These are phyloP conservation scores for Excoecaria cochinchinensis DNA, from an alignment of 345 rosid genomes.

Conservation along the genomic window DNA sequence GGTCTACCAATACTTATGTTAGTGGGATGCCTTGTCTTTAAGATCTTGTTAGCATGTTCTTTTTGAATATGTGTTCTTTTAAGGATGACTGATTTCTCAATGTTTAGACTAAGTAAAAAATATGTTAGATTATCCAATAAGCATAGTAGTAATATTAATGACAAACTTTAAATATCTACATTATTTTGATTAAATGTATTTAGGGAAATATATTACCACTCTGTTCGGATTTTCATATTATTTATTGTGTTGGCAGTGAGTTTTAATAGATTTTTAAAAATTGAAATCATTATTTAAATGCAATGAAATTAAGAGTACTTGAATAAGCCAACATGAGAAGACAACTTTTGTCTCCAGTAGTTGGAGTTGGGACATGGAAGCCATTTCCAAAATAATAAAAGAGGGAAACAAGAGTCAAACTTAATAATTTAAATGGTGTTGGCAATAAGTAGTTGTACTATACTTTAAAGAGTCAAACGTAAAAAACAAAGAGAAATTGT, in stretches of 20 bases:
- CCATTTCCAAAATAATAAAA: conserved; percentile 10
- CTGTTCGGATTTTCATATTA: too few species aligned
- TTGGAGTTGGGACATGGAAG: conserved; percentile 19
- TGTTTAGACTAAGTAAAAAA: not conserved
- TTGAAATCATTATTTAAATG: too few species aligned
- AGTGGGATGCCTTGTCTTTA: conserved; percentile 56
- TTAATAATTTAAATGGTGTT: not conserved
- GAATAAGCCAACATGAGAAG: conserved; percentile 22
- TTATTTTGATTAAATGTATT: too few species aligned
- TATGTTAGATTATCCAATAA: not conserved
- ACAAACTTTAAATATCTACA: too few species aligned
- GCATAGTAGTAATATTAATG: too few species aligned
- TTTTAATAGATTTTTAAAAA: too few species aligned
- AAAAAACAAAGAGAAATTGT: conserved; percentile 13
- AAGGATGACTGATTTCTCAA: conserved; percentile 27
- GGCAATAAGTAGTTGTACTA: conserved; percentile 13
- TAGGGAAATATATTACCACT: too few species aligned
- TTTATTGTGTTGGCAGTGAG: too few species aligned
- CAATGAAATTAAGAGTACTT: not conserved
- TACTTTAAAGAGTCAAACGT: conserved; percentile 9
- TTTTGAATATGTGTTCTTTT: conserved; percentile 13
- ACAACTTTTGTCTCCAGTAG: not conserved
- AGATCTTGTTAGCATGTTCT: conserved; percentile 34
- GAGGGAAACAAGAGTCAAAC: not conserved
- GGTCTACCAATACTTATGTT: conserved; percentile 19